Evolutionary conservation across 352 stramenopile genomes (phyloP).

Genomic region (Saprolegnia parasitica): DNA sequence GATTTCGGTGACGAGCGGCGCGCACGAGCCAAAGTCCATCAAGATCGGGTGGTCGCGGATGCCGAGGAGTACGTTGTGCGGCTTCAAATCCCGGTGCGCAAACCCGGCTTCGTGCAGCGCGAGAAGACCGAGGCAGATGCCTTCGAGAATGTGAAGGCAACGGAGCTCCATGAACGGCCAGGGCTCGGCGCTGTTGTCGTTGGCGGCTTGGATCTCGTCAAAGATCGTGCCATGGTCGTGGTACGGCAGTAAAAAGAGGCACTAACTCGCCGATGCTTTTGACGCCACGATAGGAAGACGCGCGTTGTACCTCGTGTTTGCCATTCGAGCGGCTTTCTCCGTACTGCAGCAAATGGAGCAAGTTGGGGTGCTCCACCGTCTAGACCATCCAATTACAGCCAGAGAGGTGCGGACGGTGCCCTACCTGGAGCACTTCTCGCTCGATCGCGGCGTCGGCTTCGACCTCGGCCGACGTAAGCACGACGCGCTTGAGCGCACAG

Average conservation of each 20-base stretch:
- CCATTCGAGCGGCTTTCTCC: conserved; percentile 50
- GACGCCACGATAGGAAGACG: not conserved
- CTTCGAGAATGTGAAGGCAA: conserved; percentile 75
- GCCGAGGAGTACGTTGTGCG: conserved; percentile 74
- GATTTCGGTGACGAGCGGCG: conserved; percentile 62
- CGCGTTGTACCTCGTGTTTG: conserved; percentile 53
- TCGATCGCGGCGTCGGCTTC: conserved; percentile 73
- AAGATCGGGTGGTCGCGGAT: conserved; percentile 44
- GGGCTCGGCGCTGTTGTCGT: conserved; percentile 61
- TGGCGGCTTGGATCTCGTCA: conserved; percentile 61
- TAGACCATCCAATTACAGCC: conserved; percentile 29
- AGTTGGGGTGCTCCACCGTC: conserved; percentile 75
- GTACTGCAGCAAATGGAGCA: conserved; percentile 78
- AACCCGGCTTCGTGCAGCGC: conserved; percentile 74
- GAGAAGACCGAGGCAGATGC: conserved; percentile 71
- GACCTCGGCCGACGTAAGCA: conserved; percentile 77
- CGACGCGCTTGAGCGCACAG: conserved; percentile 77
- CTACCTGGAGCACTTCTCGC: conserved; percentile 66
- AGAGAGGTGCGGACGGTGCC: not conserved
- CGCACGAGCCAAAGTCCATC: conserved; percentile 81
- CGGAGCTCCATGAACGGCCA: conserved; percentile 84
- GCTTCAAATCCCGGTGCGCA: conserved; percentile 82
- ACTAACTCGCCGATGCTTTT: conserved; percentile 36
- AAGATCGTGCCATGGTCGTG: conserved; percentile 80
- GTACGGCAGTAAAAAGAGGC: conserved; percentile 80